Conservation (phyloP, 495 filamentous ascomycete species). For the Jackrogersella minutella region DNA sequence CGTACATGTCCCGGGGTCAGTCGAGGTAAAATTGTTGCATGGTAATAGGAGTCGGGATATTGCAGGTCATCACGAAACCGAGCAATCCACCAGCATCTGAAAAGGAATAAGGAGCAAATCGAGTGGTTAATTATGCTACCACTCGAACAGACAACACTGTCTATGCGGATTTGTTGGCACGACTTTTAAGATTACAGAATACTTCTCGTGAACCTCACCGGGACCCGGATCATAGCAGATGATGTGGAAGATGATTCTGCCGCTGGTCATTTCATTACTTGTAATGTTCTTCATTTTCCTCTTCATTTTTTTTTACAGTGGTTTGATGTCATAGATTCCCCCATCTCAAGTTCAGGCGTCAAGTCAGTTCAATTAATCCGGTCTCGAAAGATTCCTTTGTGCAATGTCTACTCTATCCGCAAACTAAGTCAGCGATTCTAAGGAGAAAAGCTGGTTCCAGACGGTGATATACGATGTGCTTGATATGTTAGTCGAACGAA, state of each 20-base stretch:
- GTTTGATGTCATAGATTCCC: constrained; percentile 49
- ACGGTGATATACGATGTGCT: neutral
- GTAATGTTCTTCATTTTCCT: constrained; percentile 48
- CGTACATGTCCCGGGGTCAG: constrained; percentile 33
- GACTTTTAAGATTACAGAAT: constrained; percentile 32
- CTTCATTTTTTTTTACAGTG: constrained; percentile 38
- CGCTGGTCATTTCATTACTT: constrained; percentile 48
- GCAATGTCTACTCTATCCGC: constrained; percentile 16
- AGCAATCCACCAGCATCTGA: constrained; percentile 39
- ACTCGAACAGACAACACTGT: constrained; percentile 31
- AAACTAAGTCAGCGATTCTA: too few species aligned
- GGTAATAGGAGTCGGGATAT: constrained; percentile 41
- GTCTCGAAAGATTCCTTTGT: constrained; percentile 16
- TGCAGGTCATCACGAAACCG: constrained; percentile 32
- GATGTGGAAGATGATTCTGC: constrained; percentile 43
- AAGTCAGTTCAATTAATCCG: constrained; percentile 38
- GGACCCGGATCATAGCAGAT: constrained; percentile 40
- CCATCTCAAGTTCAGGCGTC: constrained; percentile 47
- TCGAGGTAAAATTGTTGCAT: constrained; percentile 40
- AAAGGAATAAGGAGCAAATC: constrained; percentile 28
- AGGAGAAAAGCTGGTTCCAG: neutral
- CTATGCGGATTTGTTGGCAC: constrained; percentile 37
- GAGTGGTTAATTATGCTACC: constrained; percentile 32
- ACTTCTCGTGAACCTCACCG: constrained; percentile 29
- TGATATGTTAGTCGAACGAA: neutral